phyloP scores from a whole-genome alignment of 345 rosid species.

The Eucalyptus paniculata region DNA sequence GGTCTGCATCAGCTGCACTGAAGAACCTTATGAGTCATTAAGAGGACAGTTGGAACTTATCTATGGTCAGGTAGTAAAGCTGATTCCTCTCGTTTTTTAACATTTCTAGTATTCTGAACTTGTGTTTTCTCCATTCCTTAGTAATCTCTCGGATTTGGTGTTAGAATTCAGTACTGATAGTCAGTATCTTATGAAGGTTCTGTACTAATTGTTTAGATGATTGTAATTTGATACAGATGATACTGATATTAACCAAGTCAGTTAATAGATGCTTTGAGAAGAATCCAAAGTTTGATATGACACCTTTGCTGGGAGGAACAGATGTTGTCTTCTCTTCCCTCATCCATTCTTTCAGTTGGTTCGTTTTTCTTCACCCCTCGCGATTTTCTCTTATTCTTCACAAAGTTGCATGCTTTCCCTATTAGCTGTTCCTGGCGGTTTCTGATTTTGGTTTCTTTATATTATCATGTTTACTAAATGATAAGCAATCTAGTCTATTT shows the following conservation, averaged over 20 bases:
- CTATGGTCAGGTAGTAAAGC: slow-evolving; percentile 77
- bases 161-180: neutral
- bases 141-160: neutral
- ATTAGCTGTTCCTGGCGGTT: neutral
- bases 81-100: neutral
- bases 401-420: neutral
- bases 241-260: slow-evolving; percentile 90
- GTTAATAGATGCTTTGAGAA: slow-evolving; percentile 93
- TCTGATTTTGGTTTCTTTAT: neutral
- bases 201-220: neutral
- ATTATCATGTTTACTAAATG: neutral
- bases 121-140: neutral
- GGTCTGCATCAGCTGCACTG: slow-evolving; percentile 97
- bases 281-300: slow-evolving; percentile 98
- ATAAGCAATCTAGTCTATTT: neutral
- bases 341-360: slow-evolving; percentile 95
- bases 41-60: slow-evolving; percentile 89
- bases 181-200: neutral
- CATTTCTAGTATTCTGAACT: neutral
- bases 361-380: slow-evolving; percentile 10
- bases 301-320: slow-evolving; percentile 97
- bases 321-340: slow-evolving; percentile 97
- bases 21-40: slow-evolving; percentile 83
- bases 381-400: neutral
- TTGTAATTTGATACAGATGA: slow-evolving; percentile 60